Base-by-base conservation (phyloP, 2,329 filamentous ascomycete species). In the Cyphellophora attinorum region DNA sequence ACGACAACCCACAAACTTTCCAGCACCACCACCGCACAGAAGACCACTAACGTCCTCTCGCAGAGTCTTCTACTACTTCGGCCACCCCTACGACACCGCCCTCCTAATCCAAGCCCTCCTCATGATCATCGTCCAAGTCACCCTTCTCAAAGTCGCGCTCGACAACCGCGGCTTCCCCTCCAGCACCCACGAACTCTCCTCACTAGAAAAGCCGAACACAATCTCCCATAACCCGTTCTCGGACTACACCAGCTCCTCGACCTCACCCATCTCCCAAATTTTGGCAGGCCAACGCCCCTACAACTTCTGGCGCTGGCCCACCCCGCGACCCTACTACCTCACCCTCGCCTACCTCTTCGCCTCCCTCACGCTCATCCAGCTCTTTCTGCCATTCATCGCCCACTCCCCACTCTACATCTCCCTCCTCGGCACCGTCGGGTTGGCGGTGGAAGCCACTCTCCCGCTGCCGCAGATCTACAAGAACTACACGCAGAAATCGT, bases 61-160 rank as follows among this genome's bases (percentile, higher is more conserved):
- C 19, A 76, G 72, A 54, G 58, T 79, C 34, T 79, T 73, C 58
- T 79, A 76, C 62, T 79, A 74, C 74, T 70, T 77, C 50, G 74
- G 74, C 44, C 69, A 70, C 10, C 70, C 68, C 53, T 79, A 74
- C 51, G 72, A 72, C 47, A 57, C 60, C 33, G 64, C 74, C 12
- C 63, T 79, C 27, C 65, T 79, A 41, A 51, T 73, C 31, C 75
- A 79, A 55, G 72, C 75, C 27, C 53, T 67, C 33, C 62, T 77
- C 43, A 79, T 76, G 70, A 65, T 77, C 38, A 51, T 57, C 29
- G 67, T 78, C 6, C 75, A 79, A 54, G 39, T 70, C 21, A 51
- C 75, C 2, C 56, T 77, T 38, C 61, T 79, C 13, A 76, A 78
- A 54, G 70, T 78, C 38, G 74, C 75, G 2, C 59, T 79, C 37